phyloP scores from a whole-genome alignment of 108 stramenopile genomes.

The Parmales sp. region DNA sequence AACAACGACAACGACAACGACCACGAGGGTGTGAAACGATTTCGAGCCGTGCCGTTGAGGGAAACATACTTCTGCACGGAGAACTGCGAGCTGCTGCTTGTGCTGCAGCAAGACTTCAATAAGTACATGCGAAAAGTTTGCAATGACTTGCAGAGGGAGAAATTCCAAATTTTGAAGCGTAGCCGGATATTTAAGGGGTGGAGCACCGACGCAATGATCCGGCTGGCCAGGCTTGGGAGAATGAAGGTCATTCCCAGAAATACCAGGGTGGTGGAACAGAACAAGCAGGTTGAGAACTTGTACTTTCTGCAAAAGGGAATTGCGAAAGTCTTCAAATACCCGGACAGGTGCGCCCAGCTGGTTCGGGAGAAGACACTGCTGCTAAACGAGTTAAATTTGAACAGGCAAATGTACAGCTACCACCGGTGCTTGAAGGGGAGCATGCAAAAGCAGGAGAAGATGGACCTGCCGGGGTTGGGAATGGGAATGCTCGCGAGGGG shows the following conservation, averaged over 20 bases:
- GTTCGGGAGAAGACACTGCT: not conserved
- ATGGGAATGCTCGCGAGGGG: not conserved
- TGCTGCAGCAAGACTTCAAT: not conserved
- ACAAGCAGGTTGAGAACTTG: not conserved
- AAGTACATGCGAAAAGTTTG: not conserved
- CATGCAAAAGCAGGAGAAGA: not conserved
- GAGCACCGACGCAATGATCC: conserved; percentile 3
- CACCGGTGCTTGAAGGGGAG: not conserved
- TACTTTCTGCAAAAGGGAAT: not conserved
- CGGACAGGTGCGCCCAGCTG: not conserved
- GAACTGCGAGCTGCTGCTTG: conserved; percentile 1
- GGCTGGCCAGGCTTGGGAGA: conserved; percentile 2
- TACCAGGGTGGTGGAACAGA: not conserved
- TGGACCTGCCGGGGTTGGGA: not conserved
- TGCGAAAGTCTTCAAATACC: not conserved
- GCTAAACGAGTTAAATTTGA: not conserved
- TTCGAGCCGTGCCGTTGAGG: not conserved
- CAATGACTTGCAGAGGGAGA: conserved; percentile 1
- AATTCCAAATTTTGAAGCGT: not conserved
- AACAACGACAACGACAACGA: not conserved
- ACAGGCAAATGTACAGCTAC: not conserved
- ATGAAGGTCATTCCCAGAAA: not conserved
- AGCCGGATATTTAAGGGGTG: conserved; percentile 6
- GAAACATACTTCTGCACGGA: not conserved
- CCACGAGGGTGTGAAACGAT: not conserved